phyloP scores from a whole-genome alignment of 169 alveolate species.

The Blepharisma undulans region DNA sequence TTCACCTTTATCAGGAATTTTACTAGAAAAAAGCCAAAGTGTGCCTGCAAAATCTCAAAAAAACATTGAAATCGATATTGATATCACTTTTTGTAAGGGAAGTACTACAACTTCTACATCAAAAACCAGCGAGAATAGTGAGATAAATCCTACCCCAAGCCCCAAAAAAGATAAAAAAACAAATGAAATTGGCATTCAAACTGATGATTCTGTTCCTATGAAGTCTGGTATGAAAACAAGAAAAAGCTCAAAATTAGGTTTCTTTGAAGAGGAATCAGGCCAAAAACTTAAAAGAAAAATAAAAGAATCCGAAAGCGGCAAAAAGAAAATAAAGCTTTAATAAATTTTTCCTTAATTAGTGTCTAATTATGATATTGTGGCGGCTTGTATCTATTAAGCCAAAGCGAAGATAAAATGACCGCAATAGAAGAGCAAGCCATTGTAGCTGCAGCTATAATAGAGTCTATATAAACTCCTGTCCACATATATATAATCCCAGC shows the following conservation, averaged over 20 bases:
- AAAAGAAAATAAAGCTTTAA: not conserved
- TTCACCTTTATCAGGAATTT: not conserved
- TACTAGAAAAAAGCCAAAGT: not conserved
- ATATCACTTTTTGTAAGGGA: not conserved
- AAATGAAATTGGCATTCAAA: not conserved
- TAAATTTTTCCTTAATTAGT: not conserved
- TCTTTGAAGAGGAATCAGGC: not conserved
- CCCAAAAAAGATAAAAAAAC: not conserved
- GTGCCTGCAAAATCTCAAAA: not conserved
- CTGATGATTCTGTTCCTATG: not conserved
- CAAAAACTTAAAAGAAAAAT: not conserved
- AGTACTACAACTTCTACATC: not conserved
- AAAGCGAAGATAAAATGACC: slow-evolving; percentile 57
- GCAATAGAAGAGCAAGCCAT: slow-evolving; percentile 65
- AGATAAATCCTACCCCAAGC: not conserved
- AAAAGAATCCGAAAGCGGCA: not conserved
- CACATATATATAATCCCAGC: slow-evolving; percentile 52
- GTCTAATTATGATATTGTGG: not conserved
- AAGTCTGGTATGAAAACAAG: not conserved
- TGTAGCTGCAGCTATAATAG: slow-evolving; percentile 62
- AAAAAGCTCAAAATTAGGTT: not conserved
- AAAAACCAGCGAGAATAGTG: not conserved
- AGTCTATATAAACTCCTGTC: slow-evolving; percentile 41
- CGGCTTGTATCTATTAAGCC: slow-evolving; percentile 52
- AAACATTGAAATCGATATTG: not conserved